Evolutionary conservation across 768 basidiomycete genomes (phyloP).

Genomic region (Grammothele lineata): DNA sequence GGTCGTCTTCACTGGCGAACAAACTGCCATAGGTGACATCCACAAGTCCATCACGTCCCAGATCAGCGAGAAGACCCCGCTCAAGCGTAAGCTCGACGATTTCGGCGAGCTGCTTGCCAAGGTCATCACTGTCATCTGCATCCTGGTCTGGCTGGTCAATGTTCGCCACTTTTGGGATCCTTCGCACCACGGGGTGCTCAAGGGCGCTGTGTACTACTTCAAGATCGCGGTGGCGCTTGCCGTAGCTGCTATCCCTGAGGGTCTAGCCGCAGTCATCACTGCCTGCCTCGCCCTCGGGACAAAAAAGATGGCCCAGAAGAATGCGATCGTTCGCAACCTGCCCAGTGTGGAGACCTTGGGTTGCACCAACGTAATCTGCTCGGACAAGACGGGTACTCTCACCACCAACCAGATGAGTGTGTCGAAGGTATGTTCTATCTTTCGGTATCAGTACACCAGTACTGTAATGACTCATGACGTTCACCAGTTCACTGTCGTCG

Average conservation of each 20-base stretch:
- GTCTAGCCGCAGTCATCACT: constrained; percentile 96
- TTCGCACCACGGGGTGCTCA: constrained; percentile 82
- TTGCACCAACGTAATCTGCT: constrained; percentile 98
- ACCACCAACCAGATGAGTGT: constrained; percentile 99
- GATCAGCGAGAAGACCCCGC: constrained; percentile 92
- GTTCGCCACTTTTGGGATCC: constrained; percentile 95
- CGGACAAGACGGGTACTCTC: constrained; percentile 95
- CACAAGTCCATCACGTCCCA: constrained; percentile 94
- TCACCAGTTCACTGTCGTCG: constrained; percentile 70
- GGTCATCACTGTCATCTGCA: constrained; percentile 94
- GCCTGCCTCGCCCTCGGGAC: constrained; percentile 95
- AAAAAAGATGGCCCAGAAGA: constrained; percentile 99
- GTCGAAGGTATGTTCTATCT: constrained; percentile 49
- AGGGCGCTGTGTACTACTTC: constrained; percentile 97
- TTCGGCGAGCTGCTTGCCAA: constrained; percentile 98
- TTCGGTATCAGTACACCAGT: too few species aligned
- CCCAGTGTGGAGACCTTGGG: constrained; percentile 97
- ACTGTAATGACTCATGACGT: too few species aligned
- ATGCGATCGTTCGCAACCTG: constrained; percentile 94
- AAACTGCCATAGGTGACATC: constrained; percentile 94
- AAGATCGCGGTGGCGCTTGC: constrained; percentile 98
- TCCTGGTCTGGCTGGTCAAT: constrained; percentile 98
- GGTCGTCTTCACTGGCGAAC: constrained; percentile 80
- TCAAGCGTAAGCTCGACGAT: constrained; percentile 97
- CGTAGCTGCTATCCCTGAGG: constrained; percentile 98